phyloP scores from a whole-genome alignment of 306 rosid species.

The Rosa lucieae region DNA sequence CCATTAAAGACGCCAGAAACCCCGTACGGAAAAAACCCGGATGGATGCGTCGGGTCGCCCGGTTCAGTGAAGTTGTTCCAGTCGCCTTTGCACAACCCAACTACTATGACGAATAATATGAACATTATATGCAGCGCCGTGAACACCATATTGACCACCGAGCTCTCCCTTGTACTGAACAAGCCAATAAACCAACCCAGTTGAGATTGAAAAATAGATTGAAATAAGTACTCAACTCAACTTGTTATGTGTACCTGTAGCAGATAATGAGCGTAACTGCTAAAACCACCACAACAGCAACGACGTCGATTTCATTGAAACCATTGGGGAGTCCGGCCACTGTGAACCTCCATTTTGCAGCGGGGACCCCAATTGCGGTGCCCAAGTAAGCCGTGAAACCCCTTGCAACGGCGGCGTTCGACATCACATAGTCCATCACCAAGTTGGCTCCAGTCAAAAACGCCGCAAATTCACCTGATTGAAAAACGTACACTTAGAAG shows the following conservation, averaged over 20 bases:
- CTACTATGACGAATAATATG: conserved; percentile 60
- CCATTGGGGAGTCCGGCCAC: conserved; percentile 62
- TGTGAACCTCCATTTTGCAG: conserved; percentile 65
- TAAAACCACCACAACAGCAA: conserved; percentile 70
- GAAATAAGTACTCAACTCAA: too few relatives aligned
- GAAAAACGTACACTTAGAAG: too few relatives aligned
- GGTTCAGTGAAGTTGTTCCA: conserved; percentile 75
- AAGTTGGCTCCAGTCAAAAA: conserved; percentile 83
- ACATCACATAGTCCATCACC: conserved; percentile 88
- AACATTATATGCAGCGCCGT: conserved; percentile 76
- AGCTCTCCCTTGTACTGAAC: conserved; percentile 76
- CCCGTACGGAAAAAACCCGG: conserved; percentile 76
- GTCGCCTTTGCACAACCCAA: conserved; percentile 72
- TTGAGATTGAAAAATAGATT: too few relatives aligned
- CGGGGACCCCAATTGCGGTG: conserved; percentile 65
- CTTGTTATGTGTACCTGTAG: conserved; percentile 46
- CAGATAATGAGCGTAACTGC: conserved; percentile 69
- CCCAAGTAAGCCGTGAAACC: conserved; percentile 68
- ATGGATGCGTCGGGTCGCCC: conserved; percentile 46
- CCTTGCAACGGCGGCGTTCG: conserved; percentile 91
- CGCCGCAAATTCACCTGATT: conserved; percentile 78
- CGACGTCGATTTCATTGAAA: conserved; percentile 65
- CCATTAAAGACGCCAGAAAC: conserved; percentile 71
- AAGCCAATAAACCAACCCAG: too few relatives aligned
- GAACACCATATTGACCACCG: conserved; percentile 69